Evolutionary conservation across 352 stramenopile species (phyloP).

Genomic region (Phytopythium boreale): DNA sequence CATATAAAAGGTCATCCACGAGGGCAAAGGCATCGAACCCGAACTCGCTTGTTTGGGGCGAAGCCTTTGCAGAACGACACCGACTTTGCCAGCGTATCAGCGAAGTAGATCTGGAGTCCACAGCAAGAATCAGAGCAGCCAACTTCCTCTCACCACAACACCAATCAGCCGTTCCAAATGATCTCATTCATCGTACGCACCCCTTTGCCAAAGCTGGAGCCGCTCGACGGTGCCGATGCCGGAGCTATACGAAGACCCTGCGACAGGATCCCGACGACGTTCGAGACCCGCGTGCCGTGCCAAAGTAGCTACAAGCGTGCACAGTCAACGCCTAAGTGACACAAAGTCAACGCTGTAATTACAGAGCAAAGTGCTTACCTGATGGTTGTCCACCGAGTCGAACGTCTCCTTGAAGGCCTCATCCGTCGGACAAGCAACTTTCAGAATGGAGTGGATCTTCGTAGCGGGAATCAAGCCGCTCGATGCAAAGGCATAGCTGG

Average conservation of each 20-base stretch:
- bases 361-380: conserved; percentile 16
- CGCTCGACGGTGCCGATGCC: conserved; percentile 54
- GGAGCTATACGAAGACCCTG: conserved; percentile 68
- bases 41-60: not conserved
- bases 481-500: conserved; percentile 56
- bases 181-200: conserved; percentile 11
- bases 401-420: conserved; percentile 36
- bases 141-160: not conserved
- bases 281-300: conserved; percentile 58
- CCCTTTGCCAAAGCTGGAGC: conserved; percentile 73
- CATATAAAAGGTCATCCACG: too few species aligned
- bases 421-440: conserved; percentile 43
- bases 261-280: conserved; percentile 68
- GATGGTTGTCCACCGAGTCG: conserved; percentile 49
- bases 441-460: conserved; percentile 50
- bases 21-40: not conserved
- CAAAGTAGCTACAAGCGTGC: conserved; percentile 36
- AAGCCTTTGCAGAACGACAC: conserved; percentile 59
- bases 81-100: conserved; percentile 54
- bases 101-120: conserved; percentile 59
- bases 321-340: not conserved
- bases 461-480: conserved; percentile 14
- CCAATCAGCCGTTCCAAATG: not conserved
- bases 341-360: not conserved
- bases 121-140: not conserved